Conservation (phyloP, 2,329 filamentous ascomycete genomes). For the Curvularia lunata region DNA sequence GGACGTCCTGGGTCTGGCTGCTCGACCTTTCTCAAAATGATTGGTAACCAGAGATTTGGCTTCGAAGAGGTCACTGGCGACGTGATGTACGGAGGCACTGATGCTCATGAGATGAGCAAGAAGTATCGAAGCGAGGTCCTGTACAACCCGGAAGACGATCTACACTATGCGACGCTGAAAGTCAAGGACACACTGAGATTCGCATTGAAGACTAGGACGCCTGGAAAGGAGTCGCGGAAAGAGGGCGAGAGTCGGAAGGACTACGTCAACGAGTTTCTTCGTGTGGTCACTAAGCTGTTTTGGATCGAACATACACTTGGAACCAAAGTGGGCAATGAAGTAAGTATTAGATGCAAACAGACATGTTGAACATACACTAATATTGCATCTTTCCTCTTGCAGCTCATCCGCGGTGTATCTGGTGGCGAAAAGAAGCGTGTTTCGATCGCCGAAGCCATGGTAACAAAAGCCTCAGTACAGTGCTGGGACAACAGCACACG, state of each 20-base stretch:
- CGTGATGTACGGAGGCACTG: constrained; percentile 61
- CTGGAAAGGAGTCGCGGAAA: constrained; percentile 65
- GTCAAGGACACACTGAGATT: constrained; percentile 77
- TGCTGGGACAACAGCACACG: constrained; percentile 68
- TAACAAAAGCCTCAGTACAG: constrained; percentile 49
- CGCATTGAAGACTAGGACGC: constrained; percentile 72
- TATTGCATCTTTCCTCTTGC: background rate
- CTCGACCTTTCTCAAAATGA: constrained; percentile 72
- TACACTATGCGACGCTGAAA: constrained; percentile 79
- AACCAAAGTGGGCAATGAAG: constrained; percentile 76
- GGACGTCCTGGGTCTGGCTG: constrained; percentile 72
- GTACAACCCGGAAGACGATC: constrained; percentile 79
- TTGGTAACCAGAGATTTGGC: constrained; percentile 68
- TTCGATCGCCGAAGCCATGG: constrained; percentile 57
- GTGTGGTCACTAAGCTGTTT: constrained; percentile 73
- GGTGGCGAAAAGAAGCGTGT: constrained; percentile 59
- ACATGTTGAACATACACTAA: background rate
- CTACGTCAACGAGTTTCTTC: constrained; percentile 67
- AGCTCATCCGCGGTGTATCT: constrained; percentile 67
- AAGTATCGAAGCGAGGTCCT: constrained; percentile 70
- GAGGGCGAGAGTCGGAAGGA: constrained; percentile 67
- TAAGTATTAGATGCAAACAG: background rate
- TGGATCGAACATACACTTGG: constrained; percentile 74
- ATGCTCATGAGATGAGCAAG: constrained; percentile 58
- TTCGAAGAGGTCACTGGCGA: constrained; percentile 66